These are phyloP conservation scores for Tetracentron sinense DNA, from an alignment of 164 flowering plant genomes.

Conservation along the genomic window DNA sequence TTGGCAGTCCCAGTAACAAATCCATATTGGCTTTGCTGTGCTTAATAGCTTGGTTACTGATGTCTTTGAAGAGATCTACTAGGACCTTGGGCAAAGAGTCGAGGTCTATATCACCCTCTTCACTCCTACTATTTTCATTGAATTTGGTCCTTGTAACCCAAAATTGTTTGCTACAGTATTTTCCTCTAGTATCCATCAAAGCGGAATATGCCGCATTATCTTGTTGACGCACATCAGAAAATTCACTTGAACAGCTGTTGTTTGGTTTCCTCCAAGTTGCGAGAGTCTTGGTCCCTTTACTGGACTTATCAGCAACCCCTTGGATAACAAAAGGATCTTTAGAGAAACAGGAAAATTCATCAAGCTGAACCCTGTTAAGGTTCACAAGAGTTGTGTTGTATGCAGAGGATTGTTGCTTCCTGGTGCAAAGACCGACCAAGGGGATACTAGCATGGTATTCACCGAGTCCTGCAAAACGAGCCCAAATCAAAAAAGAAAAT, in stretches of 20 bases:
- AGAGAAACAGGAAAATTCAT: slow-evolving; percentile 26
- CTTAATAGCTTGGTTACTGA: neutral
- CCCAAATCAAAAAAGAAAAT: neutral
- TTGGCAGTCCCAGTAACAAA: slow-evolving; percentile 1
- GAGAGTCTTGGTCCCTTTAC: slow-evolving; percentile 6
- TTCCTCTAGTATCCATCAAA: slow-evolving; percentile 6
- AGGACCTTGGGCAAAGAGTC: slow-evolving; percentile 15
- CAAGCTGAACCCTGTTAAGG: slow-evolving; percentile 35
- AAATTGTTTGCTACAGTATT: neutral
- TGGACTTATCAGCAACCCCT: slow-evolving; percentile 8
- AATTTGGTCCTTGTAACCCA: neutral
- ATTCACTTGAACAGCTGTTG: slow-evolving; percentile 6
- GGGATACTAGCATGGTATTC: slow-evolving; percentile 6
- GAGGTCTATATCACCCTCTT: slow-evolving; percentile 15
- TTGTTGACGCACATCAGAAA: slow-evolving; percentile 9
- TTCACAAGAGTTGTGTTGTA: slow-evolving; percentile 19
- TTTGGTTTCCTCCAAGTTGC: slow-evolving; percentile 12
- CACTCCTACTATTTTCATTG: slow-evolving; percentile 3
- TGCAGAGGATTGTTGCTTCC: slow-evolving; percentile 10
- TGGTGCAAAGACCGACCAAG: slow-evolving; percentile 1
- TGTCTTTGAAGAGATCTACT: slow-evolving; percentile 7
- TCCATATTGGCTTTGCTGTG: neutral
- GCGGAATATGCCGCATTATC: slow-evolving; percentile 7
- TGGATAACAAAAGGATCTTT: slow-evolving; percentile 17
- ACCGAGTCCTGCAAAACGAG: slow-evolving; percentile 26